These are phyloP conservation scores for Artemisia annua DNA, from an alignment of 129 eudicot species.

Conservation along the genomic window DNA sequence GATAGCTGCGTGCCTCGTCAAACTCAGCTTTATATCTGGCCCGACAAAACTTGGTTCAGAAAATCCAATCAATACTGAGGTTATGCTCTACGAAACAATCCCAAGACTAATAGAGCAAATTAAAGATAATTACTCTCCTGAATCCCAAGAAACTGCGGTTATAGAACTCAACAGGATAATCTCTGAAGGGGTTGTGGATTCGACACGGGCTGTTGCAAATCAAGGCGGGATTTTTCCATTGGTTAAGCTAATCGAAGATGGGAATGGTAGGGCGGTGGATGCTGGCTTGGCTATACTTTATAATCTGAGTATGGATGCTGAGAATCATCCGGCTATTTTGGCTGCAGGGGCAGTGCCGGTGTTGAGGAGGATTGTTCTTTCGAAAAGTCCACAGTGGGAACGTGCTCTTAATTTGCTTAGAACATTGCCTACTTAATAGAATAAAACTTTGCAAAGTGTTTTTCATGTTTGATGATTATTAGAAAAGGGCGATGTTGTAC, in stretches of 20 bases:
- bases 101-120: slow-evolving; percentile 70
- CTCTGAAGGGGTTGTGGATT: slow-evolving; percentile 68
- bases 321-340: slow-evolving; percentile 71
- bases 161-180: slow-evolving; percentile 68
- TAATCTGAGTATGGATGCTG: slow-evolving; percentile 69
- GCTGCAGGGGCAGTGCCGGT: slow-evolving; percentile 80
- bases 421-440: slow-evolving; percentile 57
- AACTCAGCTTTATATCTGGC: slow-evolving; percentile 47
- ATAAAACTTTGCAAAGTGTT: slow-evolving; percentile 7
- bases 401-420: slow-evolving; percentile 78
- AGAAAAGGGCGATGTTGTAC: slow-evolving; percentile 15
- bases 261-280: slow-evolving; percentile 61
- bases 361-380: slow-evolving; percentile 56
- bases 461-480: slow-evolving; percentile 15
- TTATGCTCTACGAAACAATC: slow-evolving; percentile 65
- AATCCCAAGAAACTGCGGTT: slow-evolving; percentile 61
- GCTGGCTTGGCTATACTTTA: slow-evolving; percentile 71
- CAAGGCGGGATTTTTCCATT: slow-evolving; percentile 67
- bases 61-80: slow-evolving; percentile 60
- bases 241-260: slow-evolving; percentile 69
- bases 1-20: slow-evolving; percentile 83
- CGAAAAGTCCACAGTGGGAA: slow-evolving; percentile 60
- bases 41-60: slow-evolving; percentile 41
- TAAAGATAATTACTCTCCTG: slow-evolving; percentile 37
- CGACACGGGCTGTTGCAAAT: slow-evolving; percentile 54